Conservation (phyloP, 306 rosid genomes). For the Bauhinia variegata region DNA sequence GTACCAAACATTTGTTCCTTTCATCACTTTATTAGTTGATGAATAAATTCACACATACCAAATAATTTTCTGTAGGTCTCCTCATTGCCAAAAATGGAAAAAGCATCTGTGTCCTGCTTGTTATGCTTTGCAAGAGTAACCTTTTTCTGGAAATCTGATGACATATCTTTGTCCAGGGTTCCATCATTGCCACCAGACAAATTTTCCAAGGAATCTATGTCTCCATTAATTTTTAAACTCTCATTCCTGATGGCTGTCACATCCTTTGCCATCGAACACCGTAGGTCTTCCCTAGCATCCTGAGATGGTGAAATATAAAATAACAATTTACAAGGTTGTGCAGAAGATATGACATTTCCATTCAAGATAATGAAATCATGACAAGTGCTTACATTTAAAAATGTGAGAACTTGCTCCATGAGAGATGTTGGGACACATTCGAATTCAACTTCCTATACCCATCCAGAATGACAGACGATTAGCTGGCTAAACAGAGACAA, state of each 20-base stretch:
- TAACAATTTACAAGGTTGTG: slow-evolving; percentile 24
- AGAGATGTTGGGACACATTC: slow-evolving; percentile 91
- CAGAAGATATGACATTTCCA: slow-evolving; percentile 21
- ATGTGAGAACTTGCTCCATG: slow-evolving; percentile 78
- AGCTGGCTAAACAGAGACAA: neutral
- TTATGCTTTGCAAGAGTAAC: slow-evolving; percentile 71
- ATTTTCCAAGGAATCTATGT: slow-evolving; percentile 35
- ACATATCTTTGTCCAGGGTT: slow-evolving; percentile 46
- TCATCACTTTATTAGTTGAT: slow-evolving; percentile 11
- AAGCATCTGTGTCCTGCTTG: slow-evolving; percentile 44
- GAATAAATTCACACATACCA: slow-evolving; percentile 52
- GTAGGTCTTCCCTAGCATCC: slow-evolving; percentile 88
- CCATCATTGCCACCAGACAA: slow-evolving; percentile 47
- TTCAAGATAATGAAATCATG: slow-evolving; percentile 19
- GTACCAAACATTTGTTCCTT: neutral
- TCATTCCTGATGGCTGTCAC: slow-evolving; percentile 74
- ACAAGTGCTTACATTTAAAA: slow-evolving; percentile 73
- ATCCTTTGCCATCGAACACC: slow-evolving; percentile 88
- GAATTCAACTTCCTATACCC: slow-evolving; percentile 71
- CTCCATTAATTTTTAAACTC: slow-evolving; percentile 61
- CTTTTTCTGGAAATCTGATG: slow-evolving; percentile 93
- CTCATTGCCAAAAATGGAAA: slow-evolving; percentile 53
- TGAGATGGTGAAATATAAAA: slow-evolving; percentile 33
- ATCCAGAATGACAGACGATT: slow-evolving; percentile 30
- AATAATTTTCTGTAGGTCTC: slow-evolving; percentile 58